Conservation (phyloP, 768 basidiomycete species). For the Amanita brunnescens region DNA sequence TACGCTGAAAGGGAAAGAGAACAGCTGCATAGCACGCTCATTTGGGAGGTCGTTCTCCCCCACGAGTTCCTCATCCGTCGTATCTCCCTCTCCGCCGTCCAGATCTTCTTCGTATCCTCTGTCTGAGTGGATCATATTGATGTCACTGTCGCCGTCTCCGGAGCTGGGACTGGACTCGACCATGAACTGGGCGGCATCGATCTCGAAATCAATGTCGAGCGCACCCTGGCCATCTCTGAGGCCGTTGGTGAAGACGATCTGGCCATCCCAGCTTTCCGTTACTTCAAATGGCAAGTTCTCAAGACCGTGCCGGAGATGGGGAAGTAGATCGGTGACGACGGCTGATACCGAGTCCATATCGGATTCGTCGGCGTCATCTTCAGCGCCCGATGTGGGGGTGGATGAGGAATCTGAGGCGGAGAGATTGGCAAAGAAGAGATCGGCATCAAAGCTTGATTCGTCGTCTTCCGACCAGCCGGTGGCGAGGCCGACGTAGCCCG, state of each 20-base stretch:
- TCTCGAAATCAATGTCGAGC: slow-evolving; percentile 66
- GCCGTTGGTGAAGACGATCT: slow-evolving; percentile 64
- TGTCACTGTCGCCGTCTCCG: slow-evolving; percentile 40
- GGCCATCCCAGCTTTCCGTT: slow-evolving; percentile 68
- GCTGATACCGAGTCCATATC: slow-evolving; percentile 30
- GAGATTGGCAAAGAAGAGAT: slow-evolving; percentile 76
- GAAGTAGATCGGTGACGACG: slow-evolving; percentile 19
- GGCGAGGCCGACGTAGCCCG: slow-evolving; percentile 52
- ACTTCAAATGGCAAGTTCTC: slow-evolving; percentile 54
- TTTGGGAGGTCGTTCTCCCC: slow-evolving; percentile 66
- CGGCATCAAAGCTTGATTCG: slow-evolving; percentile 75
- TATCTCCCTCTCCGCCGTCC: slow-evolving; percentile 57
- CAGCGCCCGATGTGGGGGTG: slow-evolving; percentile 18
- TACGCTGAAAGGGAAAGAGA: slow-evolving; percentile 54
- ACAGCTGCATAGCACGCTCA: slow-evolving; percentile 64
- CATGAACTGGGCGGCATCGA: slow-evolving; percentile 42
- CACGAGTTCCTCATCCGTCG: slow-evolving; percentile 81
- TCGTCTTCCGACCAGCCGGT: slow-evolving; percentile 77
- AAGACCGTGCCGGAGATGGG: slow-evolving; percentile 22
- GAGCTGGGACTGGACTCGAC: slow-evolving; percentile 40
- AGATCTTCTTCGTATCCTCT: slow-evolving; percentile 40
- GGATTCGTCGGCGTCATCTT: slow-evolving; percentile 30
- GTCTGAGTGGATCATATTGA: slow-evolving; percentile 33
- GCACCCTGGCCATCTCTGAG: slow-evolving; percentile 45
- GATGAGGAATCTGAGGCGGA: slow-evolving; percentile 41